Evolutionary conservation across 164 flowering plant species (phyloP).

Genomic region (Kalanchoe fedtschenkoi): DNA sequence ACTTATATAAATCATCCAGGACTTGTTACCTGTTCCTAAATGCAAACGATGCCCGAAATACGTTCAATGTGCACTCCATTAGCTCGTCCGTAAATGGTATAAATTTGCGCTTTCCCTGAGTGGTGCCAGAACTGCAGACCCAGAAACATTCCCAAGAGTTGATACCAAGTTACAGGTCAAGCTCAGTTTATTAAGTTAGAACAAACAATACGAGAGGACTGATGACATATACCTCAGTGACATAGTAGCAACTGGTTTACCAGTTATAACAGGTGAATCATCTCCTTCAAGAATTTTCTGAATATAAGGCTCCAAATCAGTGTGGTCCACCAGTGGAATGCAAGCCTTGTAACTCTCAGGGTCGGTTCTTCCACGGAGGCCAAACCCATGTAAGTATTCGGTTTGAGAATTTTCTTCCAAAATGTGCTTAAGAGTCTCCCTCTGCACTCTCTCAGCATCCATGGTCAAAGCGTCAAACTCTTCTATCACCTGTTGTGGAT

Average conservation of each 20-base stretch:
- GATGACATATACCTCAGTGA: conserved; percentile 46
- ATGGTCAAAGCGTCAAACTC: conserved; percentile 65
- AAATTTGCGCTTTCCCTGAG: conserved; percentile 75
- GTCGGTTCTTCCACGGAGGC: conserved; percentile 77
- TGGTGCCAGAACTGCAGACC: conserved; percentile 76
- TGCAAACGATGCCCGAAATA: conserved; percentile 65
- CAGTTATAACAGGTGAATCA: conserved; percentile 52
- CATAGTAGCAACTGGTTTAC: conserved; percentile 59
- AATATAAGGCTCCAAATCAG: conserved; percentile 67
- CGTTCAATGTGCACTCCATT: conserved; percentile 56
- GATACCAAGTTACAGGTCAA: neutral
- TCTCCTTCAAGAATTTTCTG: conserved; percentile 69
- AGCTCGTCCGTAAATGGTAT: conserved; percentile 75
- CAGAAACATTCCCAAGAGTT: neutral
- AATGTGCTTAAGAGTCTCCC: conserved; percentile 57
- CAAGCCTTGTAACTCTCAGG: conserved; percentile 51
- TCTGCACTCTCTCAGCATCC: conserved; percentile 59
- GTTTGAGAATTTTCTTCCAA: conserved; percentile 56
- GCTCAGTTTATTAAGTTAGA: neutral
- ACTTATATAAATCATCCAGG: neutral
- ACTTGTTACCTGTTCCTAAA: conserved; percentile 64
- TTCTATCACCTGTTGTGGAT: conserved; percentile 40
- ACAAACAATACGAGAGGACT: neutral
- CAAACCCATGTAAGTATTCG: conserved; percentile 53
- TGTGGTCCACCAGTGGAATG: conserved; percentile 62